A percentile compares a stretch with the other conserved stretches of the same genome.
Evolutionary conservation across 768 basidiomycete species (phyloP).

Genomic region (Gloeophyllum trabeum): DNA sequence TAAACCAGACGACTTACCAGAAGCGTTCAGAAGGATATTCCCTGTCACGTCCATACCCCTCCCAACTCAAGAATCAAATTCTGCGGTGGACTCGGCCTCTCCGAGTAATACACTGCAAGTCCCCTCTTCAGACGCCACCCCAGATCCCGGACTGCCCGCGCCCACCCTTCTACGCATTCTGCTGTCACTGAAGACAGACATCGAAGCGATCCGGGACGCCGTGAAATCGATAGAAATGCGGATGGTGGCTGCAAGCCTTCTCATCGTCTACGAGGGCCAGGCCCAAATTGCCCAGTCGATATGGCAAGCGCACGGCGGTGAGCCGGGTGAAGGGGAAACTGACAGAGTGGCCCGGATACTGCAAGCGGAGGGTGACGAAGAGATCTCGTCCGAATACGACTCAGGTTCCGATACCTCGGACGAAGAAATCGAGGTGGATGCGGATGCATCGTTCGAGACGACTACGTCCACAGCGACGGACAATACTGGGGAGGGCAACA

Average conservation of each 20-base stretch:
- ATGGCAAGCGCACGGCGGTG: conserved; percentile 23
- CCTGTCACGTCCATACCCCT: conserved; percentile 20
- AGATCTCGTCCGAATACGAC: conserved; percentile 17
- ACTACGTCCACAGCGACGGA: not conserved
- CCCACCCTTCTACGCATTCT: conserved; percentile 48
- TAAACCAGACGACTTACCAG: conserved; percentile 51
- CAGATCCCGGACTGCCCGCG: conserved; percentile 42
- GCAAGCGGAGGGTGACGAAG: conserved; percentile 19
- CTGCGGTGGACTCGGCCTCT: conserved; percentile 15
- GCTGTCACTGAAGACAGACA: conserved; percentile 35
- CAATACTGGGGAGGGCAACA: not conserved
- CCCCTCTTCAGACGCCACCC: conserved; percentile 4
- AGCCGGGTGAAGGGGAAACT: conserved; percentile 11
- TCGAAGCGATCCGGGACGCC: conserved; percentile 36
- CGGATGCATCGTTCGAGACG: not conserved
- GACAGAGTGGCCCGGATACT: not conserved
- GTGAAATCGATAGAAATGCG: conserved; percentile 52
- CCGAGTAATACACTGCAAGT: not conserved
- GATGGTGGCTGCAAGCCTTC: conserved; percentile 73
- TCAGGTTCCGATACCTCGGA: conserved; percentile 1
- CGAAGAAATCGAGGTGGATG: not conserved
- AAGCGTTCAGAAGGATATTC: conserved; percentile 77
- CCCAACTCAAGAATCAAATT: not conserved
- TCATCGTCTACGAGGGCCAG: conserved; percentile 75
- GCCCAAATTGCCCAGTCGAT: conserved; percentile 23